A percentile compares a stretch with the other conserved stretches of the same genome.
phyloP scores from a whole-genome alignment of 2,329 filamentous ascomycete species.

The Paecilomyces formosus region DNA sequence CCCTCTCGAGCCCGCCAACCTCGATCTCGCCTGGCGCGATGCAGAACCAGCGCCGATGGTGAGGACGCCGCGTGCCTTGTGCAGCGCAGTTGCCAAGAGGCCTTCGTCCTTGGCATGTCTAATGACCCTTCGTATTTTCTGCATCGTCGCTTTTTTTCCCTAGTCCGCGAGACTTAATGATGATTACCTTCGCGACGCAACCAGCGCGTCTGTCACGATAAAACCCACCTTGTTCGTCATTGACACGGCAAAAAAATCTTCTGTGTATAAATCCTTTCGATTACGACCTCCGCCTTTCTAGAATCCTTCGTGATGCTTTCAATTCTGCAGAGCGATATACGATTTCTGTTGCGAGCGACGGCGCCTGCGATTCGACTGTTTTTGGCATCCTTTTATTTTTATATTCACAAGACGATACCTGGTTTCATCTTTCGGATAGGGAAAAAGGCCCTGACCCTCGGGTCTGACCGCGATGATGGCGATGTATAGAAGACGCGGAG shows the following conservation, averaged over 20 bases:
- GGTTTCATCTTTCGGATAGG: slow-evolving; percentile 28
- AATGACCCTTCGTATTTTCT: slow-evolving; percentile 25
- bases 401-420: slow-evolving; percentile 24
- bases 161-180: not conserved
- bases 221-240: slow-evolving; percentile 3
- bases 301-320: slow-evolving; percentile 10
- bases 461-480: slow-evolving; percentile 29
- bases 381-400: slow-evolving; percentile 18
- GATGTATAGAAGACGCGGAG: slow-evolving; percentile 34
- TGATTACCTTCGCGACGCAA: slow-evolving; percentile 7
- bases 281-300: slow-evolving; percentile 28
- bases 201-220: slow-evolving; percentile 14
- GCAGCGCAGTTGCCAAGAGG: slow-evolving; percentile 15
- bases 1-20: slow-evolving; percentile 80
- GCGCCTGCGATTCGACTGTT: slow-evolving; percentile 31
- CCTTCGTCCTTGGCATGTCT: slow-evolving; percentile 23
- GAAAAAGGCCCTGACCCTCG: slow-evolving; percentile 22
- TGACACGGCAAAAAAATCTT: slow-evolving; percentile 17
- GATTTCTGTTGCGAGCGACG: slow-evolving; percentile 33
- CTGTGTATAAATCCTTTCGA: slow-evolving; percentile 29
- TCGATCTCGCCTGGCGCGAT: slow-evolving; percentile 59
- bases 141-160: slow-evolving; percentile 18
- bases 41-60: slow-evolving; percentile 45
- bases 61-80: slow-evolving; percentile 16
- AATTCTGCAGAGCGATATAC: slow-evolving; percentile 15